phyloP scores from a whole-genome alignment of 306 rosid genomes.

The Prunus fruticosa region DNA sequence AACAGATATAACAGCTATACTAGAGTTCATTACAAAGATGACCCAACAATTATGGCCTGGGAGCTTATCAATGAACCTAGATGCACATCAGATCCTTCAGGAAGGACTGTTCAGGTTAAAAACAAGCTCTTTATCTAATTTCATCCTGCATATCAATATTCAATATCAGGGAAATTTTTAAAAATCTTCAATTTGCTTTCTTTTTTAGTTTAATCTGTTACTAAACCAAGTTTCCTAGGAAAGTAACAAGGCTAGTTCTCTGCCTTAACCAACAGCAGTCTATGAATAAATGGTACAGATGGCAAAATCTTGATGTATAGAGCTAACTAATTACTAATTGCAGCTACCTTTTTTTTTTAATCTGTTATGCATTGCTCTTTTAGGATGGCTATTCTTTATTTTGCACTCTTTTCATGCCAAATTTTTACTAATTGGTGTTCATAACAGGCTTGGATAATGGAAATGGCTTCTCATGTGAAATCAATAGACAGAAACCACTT shows the following conservation, averaged over 20 bases:
- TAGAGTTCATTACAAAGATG: constrained; percentile 73
- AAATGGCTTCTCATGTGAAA: constrained; percentile 85
- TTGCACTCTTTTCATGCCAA: not conserved
- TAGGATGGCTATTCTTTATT: constrained; percentile 5
- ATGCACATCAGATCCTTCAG: constrained; percentile 90
- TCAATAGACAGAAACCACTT: constrained; percentile 85
- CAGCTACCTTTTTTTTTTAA: not conserved
- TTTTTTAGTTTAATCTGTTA: not conserved
- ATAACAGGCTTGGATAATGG: constrained; percentile 82
- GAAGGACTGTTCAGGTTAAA: constrained; percentile 80
- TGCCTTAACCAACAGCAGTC: too few species aligned
- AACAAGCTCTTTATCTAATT: constrained; percentile 1
- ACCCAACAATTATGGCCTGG: constrained; percentile 96
- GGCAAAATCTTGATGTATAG: not conserved
- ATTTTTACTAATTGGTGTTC: not conserved
- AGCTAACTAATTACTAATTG: too few species aligned
- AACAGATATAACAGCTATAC: constrained; percentile 69
- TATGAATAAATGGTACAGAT: not conserved
- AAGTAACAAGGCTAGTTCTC: not conserved
- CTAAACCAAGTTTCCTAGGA: not conserved
- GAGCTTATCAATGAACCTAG: constrained; percentile 94
- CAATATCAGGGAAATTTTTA: not conserved
- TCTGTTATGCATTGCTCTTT: not conserved
- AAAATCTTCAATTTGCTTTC: not conserved
- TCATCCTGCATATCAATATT: not conserved